Conservation (phyloP, 352 stramenopile species). For the Blastocystis sp. region DNA sequence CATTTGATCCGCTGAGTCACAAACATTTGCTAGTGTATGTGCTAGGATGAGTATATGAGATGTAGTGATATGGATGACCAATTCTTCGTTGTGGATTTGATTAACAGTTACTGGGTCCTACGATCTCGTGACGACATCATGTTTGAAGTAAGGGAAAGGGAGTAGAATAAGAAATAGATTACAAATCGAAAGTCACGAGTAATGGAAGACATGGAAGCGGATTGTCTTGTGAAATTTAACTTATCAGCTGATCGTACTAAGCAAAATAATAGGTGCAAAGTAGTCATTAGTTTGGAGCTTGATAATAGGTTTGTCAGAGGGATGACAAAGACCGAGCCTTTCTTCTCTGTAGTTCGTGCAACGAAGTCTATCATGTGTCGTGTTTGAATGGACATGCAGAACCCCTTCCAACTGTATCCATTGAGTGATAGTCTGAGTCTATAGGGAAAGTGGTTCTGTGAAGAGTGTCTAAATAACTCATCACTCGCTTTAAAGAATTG, state of each 20-base stretch:
- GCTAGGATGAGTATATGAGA: background rate
- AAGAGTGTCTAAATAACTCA: background rate
- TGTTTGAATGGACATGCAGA: background rate
- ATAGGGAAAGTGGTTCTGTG: slow-evolving; percentile 52
- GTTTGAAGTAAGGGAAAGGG: background rate
- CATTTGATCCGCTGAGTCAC: slow-evolving; percentile 27
- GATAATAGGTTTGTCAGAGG: background rate
- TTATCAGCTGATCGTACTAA: background rate
- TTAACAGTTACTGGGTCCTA: background rate
- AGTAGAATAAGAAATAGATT: background rate
- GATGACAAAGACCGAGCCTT: background rate
- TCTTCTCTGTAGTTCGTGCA: slow-evolving; percentile 3
- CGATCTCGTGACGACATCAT: background rate
- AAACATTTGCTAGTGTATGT: background rate
- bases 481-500: background rate
- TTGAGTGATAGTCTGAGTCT: background rate
- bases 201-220: background rate
- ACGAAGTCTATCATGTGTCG: background rate
- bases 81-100: background rate
- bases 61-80: background rate
- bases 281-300: background rate
- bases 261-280: background rate
- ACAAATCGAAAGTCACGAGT: background rate
- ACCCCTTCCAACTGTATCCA: background rate
- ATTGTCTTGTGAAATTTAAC: background rate